These are phyloP conservation scores for Rhodotorula taiwanensis DNA, from an alignment of 768 basidiomycete species.

Conservation along the genomic window DNA sequence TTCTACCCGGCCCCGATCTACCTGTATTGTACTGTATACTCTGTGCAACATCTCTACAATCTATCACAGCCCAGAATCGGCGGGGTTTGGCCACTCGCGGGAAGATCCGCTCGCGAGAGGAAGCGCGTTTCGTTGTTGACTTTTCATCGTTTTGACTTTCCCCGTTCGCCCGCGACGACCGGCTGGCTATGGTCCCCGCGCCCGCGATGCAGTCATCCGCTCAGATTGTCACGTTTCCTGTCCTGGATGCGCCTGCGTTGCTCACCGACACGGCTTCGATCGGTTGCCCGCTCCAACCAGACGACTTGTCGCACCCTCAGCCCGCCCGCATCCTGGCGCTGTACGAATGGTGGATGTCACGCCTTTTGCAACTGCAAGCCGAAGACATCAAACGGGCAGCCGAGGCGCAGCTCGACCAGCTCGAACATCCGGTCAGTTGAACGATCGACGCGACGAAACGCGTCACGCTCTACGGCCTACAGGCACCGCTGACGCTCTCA, in stretches of 20 bases:
- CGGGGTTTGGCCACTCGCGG: too few species aligned
- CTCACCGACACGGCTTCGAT: neutral
- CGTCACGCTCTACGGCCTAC: neutral
- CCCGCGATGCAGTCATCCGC: neutral
- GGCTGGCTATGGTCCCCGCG: neutral
- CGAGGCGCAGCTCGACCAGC: conserved; percentile 32
- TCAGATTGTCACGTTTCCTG: conserved; percentile 10
- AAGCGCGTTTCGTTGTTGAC: neutral
- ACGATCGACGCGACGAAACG: neutral
- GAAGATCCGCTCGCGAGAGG: too few species aligned
- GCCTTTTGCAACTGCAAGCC: conserved; percentile 20
- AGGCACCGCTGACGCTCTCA: too few species aligned
- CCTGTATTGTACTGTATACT: too few species aligned
- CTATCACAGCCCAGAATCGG: too few species aligned
- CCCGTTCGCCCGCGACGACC: neutral
- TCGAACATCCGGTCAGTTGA: conserved; percentile 33
- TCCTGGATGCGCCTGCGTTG: conserved; percentile 5
- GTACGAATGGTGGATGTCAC: conserved; percentile 38
- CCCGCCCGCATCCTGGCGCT: conserved; percentile 26
- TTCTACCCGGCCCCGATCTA: too few species aligned
- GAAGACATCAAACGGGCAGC: conserved; percentile 38
- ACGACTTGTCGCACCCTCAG: conserved; percentile 36
- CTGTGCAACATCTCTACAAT: too few species aligned
- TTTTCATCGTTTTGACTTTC: neutral
- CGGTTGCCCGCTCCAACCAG: conserved; percentile 12